Evolutionary conservation across 108 stramenopile species (phyloP).

Genomic region (Stephanodiscus triporus): DNA sequence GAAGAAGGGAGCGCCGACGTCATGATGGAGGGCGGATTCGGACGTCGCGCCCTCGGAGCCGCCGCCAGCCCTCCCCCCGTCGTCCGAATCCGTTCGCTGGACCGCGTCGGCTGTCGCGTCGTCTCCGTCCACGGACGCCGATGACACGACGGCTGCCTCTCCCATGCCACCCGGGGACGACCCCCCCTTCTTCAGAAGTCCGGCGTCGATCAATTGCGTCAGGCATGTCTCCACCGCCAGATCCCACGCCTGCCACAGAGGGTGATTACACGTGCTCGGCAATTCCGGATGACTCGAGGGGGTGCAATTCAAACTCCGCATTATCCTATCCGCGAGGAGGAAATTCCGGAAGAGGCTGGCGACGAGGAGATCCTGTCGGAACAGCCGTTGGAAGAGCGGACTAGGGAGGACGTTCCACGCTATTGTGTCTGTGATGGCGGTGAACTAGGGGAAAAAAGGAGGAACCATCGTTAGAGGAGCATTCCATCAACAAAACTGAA

Average conservation of each 20-base stretch:
- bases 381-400: constrained; percentile 93
- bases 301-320: constrained; percentile 89
- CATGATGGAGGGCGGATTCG: not conserved
- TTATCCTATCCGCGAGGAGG: constrained; percentile 96
- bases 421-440: constrained; percentile 98
- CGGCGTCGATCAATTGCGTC: constrained; percentile 75
- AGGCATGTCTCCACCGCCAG: constrained; percentile 96
- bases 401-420: constrained; percentile 99
- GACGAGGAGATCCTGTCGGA: constrained; percentile 96
- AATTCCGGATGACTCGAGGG: constrained; percentile 91
- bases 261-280: constrained; percentile 92
- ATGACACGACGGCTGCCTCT: not conserved
- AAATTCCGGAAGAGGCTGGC: constrained; percentile 98
- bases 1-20: constrained; percentile 89
- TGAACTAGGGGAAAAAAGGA: too few species aligned
- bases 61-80: not conserved
- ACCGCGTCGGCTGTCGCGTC: constrained; percentile 41
- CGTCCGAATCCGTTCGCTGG: too few species aligned
- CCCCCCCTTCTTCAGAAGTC: constrained; percentile 34
- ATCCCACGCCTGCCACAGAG: constrained; percentile 99
- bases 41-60: not conserved
- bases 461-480: too few species aligned
- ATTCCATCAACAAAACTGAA: too few species aligned
- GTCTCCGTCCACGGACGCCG: constrained; percentile 19
- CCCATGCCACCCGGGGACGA: constrained; percentile 3